These are phyloP conservation scores for Canariomyces notabilis DNA, from an alignment of 2,329 filamentous ascomycete genomes.

Conservation along the genomic window DNA sequence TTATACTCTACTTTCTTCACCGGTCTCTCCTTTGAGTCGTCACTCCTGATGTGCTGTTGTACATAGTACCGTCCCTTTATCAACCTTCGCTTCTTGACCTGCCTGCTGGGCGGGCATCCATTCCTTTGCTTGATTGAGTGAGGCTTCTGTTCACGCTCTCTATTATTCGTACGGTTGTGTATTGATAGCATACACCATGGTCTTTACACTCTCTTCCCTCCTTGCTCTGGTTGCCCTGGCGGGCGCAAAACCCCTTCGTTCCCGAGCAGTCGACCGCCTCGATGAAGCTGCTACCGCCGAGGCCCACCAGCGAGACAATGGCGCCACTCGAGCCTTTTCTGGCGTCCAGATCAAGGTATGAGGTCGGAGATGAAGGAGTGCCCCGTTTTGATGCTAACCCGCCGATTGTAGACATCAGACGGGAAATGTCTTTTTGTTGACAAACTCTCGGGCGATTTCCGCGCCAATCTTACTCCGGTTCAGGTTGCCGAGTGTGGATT, in stretches of 20 bases:
- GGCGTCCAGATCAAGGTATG: conserved; percentile 37
- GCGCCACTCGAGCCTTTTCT: conserved; percentile 41
- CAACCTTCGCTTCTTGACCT: conserved; percentile 19
- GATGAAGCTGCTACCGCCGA: conserved; percentile 40
- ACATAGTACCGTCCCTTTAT: conserved; percentile 24
- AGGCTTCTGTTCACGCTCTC: conserved; percentile 1
- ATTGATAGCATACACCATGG: conserved; percentile 19
- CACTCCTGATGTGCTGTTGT: conserved; percentile 15
- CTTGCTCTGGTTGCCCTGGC: conserved; percentile 28
- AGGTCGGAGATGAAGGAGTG: background rate
- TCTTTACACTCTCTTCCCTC: conserved; percentile 22
- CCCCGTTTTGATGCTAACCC: conserved; percentile 13
- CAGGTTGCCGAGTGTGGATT: conserved; percentile 41
- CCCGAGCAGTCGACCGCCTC: conserved; percentile 37
- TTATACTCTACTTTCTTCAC: conserved; percentile 4
- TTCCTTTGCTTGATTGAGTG: conserved; percentile 20
- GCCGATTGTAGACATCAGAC: conserved; percentile 31
- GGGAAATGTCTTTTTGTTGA: conserved; percentile 44
- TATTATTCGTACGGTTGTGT: conserved; percentile 1
- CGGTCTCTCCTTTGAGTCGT: conserved; percentile 7
- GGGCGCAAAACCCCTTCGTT: conserved; percentile 27
- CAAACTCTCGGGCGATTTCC: conserved; percentile 43
- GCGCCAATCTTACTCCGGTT: conserved; percentile 43
- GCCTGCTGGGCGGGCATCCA: conserved; percentile 33
- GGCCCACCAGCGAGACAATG: conserved; percentile 41